Base-by-base conservation (phyloP, 2,329 filamentous ascomycete species). In the Lomentospora prolificans region DNA sequence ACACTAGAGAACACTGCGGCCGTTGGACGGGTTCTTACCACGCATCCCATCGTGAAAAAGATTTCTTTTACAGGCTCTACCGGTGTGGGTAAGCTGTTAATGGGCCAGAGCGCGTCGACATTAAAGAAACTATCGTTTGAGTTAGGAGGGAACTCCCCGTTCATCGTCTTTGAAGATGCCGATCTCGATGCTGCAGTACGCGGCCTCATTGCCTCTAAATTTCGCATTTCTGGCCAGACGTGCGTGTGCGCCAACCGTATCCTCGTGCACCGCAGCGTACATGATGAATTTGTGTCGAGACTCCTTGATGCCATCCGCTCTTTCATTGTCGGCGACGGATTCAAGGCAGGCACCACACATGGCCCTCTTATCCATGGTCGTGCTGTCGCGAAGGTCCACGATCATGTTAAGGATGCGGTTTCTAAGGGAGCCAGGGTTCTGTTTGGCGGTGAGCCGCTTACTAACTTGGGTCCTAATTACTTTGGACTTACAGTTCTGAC, bases 101-200 rank as follows among this genome's bases (percentile, higher is more conserved):
- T 96, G 90, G 87, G 88, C 74, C 91, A 96, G 71, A 86, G 87
- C 9, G 82, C 90, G 0, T 79, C 81, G 41, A 96, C 90, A 0
- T 74, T 96, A 62, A 97, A 97, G 79, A 80, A 84, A 61, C 68
- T 85, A 41, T 94, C 89, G 0, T 87, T 96, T 69, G 92, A 97
- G 69, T 85, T 97, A 1, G 92, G 92, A 55, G 94, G 92, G 51
- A 97, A 97, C 68, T 89, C 92, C 0, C 92, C 92, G 1, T 95
- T 96, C 68, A 96, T 97, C 61, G 90, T 97, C 31, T 97, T 97
- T 66, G 90, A 97, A 65, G 92, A 97, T 65, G 89, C 92, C 19
- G 89, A 97, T 66, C 73, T 97, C 19, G 91, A 96, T 58, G 74
- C 76, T 3, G 94, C 94, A 2, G 90, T 97, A 1, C 74, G 82